Evolutionary conservation across 129 eudicot genomes (phyloP), one percentile per base, ranked within the genome.

Genomic region (Tagetes patula): DNA sequence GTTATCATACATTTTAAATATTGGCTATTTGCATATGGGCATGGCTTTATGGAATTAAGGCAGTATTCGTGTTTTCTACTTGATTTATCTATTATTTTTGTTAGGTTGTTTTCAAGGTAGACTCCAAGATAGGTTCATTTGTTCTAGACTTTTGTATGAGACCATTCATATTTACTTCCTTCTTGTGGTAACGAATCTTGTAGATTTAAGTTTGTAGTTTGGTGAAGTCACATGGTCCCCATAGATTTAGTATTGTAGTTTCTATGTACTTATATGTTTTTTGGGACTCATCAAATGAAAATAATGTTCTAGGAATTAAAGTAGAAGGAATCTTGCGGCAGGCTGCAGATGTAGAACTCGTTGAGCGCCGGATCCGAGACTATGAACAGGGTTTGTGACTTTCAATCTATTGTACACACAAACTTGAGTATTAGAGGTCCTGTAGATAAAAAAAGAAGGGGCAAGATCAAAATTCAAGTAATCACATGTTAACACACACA

Each of bases 331-430:
- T 94, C 79, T 85, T 94, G 85, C 82, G 98, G 68, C 98, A 94
- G 85, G 97, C 98, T 79, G 98, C 98, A 67, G 96, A 88, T 82
- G 98, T 94, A 67, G 98, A 94, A 48, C 89, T 87, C 81, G 98
- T 94, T 81, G 96, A 94, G 62, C 86, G 77, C 48, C 86, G 96
- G 39, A 87, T 94, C 70, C 82, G 73, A 77, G 98, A 94, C 77
- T 94, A 87, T 79, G 98, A 94, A 80, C 91, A 88, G 47, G 98
- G 98, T 93, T 55, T 53, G 87, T 76, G 40, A 68, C 50, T 65
- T 63, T 30, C 46, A 20, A 20, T 14, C 32, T 20, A 52, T 64
- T 60, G 42, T 9, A 6, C 42, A 60, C 66, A 60, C 66, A 60
- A 60, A 60, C 66, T 60, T 34, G 42, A 60, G 66, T 33, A 33